These are phyloP conservation scores for Kwoniella sp. DNA, from an alignment of 768 basidiomycete species.

Conservation along the genomic window DNA sequence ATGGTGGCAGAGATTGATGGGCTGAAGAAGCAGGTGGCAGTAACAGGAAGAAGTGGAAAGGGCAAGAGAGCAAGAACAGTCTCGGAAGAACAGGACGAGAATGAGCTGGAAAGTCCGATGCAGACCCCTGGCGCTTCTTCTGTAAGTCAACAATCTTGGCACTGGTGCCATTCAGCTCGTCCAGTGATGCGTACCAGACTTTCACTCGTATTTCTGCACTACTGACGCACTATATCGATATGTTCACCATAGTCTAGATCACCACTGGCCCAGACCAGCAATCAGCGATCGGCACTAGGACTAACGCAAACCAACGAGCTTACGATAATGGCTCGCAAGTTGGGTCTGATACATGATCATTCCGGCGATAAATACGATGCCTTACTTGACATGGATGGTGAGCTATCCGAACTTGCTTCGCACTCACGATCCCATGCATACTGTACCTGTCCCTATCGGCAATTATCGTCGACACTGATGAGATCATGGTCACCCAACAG, in stretches of 20 bases:
- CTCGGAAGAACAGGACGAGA: background rate
- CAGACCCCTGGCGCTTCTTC: background rate
- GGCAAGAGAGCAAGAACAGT: background rate
- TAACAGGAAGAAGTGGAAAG: background rate
- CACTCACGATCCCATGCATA: no score
- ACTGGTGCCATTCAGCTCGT: no score
- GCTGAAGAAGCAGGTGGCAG: background rate
- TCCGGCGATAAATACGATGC: background rate
- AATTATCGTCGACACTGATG: no score
- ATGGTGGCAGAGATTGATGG: background rate
- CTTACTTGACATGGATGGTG: background rate
- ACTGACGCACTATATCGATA: no score
- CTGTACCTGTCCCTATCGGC: no score
- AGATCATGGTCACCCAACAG: background rate
- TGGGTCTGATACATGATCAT: background rate
- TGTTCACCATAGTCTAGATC: background rate
- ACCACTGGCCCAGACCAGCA: background rate
- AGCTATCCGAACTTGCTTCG: no score
- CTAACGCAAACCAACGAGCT: background rate
- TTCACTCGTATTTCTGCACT: no score
- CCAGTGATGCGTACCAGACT: no score
- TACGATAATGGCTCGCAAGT: background rate
- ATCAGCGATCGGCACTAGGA: background rate
- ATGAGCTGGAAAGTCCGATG: background rate
- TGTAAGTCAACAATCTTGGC: no score